Evolutionary conservation across 2,329 filamentous ascomycete species (phyloP).

Genomic region (Pseudocercospora musae): DNA sequence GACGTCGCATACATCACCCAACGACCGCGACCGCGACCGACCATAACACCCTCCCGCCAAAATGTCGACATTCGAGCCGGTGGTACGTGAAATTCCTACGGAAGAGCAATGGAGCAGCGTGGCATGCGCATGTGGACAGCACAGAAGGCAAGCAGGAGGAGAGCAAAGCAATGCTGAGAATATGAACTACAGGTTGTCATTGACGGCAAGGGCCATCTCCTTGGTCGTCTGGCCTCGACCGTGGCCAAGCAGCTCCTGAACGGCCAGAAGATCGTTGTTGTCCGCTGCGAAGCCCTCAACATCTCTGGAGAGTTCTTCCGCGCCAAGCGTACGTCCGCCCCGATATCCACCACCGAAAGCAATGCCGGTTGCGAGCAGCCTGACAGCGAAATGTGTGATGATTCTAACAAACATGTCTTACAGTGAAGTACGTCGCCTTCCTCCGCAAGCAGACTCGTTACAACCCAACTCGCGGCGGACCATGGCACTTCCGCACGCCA

Average conservation of each 20-base stretch:
- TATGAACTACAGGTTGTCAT: conserved; percentile 73
- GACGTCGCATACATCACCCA: conserved; percentile 10
- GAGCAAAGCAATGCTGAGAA: conserved; percentile 13
- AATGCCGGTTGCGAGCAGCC: not conserved
- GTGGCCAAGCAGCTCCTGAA: conserved; percentile 98
- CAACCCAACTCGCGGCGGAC: conserved; percentile 99
- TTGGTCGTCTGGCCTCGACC: conserved; percentile 96
- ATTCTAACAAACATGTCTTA: conserved; percentile 32
- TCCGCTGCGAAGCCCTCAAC: conserved; percentile 98
- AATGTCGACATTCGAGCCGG: conserved; percentile 66
- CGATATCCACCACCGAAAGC: conserved; percentile 5
- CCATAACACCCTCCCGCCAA: conserved; percentile 35
- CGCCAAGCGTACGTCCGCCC: conserved; percentile 86
- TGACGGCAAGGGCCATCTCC: conserved; percentile 99
- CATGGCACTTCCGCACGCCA: conserved; percentile 99
- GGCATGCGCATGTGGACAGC: conserved; percentile 6
- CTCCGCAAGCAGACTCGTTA: conserved; percentile 99
- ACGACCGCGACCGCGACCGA: conserved; percentile 8
- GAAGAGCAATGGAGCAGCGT: conserved; percentile 3
- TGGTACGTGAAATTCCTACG: conserved; percentile 50
- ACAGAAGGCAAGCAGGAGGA: not conserved
- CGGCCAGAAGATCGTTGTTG: conserved; percentile 98
- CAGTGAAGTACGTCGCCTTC: conserved; percentile 99
- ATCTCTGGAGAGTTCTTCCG: conserved; percentile 99
- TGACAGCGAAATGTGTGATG: not conserved